Evolutionary conservation across 1,139 yeast genomes (phyloP).

Genomic region (Diutina siamensis): DNA sequence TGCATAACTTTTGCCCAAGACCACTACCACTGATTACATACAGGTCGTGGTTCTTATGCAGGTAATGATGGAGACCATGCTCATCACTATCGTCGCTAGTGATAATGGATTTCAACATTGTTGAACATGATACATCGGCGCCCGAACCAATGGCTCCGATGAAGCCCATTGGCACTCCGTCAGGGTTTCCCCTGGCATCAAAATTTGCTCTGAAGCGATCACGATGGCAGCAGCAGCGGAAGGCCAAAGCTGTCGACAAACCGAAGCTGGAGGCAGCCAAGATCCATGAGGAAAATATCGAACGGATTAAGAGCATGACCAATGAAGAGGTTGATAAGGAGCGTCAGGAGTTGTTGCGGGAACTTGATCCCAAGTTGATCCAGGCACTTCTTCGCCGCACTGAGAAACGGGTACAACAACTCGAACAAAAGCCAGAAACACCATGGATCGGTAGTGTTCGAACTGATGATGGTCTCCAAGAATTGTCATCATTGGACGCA

Average conservation of each 20-base stretch:
- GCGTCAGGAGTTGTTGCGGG: constrained; percentile 51
- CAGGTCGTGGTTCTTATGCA: too few species aligned
- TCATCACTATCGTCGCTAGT: not conserved
- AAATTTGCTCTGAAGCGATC: constrained; percentile 14
- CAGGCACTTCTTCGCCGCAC: constrained; percentile 40
- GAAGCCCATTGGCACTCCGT: constrained; percentile 9
- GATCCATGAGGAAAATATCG: constrained; percentile 68
- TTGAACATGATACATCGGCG: constrained; percentile 45
- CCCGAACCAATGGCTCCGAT: constrained; percentile 26
- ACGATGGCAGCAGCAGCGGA: constrained; percentile 11
- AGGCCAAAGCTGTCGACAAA: not conserved
- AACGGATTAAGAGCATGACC: constrained; percentile 50
- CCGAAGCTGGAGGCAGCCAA: constrained; percentile 46
- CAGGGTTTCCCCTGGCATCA: constrained; percentile 32
- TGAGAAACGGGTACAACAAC: constrained; percentile 14
- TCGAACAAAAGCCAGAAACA: not conserved
- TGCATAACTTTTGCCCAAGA: too few species aligned
- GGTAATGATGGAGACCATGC: not conserved
- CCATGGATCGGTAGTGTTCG: constrained; percentile 1
- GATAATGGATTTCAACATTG: constrained; percentile 62
- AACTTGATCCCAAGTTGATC: constrained; percentile 60
- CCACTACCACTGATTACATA: too few species aligned
- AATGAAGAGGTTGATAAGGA: constrained; percentile 55
- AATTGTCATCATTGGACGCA: not conserved
- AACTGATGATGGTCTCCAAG: not conserved